These are phyloP conservation scores for Sporobolomyces roseus DNA, from an alignment of 768 basidiomycete genomes.

Conservation along the genomic window DNA sequence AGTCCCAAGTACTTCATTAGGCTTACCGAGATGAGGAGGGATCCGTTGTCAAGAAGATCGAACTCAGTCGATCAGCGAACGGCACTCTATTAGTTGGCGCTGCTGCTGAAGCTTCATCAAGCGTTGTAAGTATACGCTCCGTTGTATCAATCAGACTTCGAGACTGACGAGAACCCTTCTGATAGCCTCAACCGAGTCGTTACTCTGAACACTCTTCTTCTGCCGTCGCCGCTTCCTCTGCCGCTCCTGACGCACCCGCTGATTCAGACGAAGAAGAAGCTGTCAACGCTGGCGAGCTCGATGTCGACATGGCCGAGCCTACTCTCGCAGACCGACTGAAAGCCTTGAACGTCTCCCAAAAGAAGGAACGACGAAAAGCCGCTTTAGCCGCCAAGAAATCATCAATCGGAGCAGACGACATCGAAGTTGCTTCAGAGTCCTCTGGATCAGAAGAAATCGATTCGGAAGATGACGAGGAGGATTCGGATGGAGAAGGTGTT, in stretches of 20 bases:
- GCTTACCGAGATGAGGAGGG: conserved; percentile 31
- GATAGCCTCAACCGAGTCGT: conserved; percentile 32
- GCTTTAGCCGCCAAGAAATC: conserved; percentile 2
- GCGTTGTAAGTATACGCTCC: conserved; percentile 15
- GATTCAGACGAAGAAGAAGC: conserved; percentile 55
- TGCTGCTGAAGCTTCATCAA: conserved; percentile 1
- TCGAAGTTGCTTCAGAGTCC: conserved; percentile 47
- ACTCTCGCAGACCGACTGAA: conserved; percentile 86
- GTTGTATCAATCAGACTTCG: neutral
- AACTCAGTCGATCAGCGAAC: conserved; percentile 20
- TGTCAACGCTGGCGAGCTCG: conserved; percentile 63
- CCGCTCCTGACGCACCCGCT: conserved; percentile 55
- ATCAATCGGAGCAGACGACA: conserved; percentile 38
- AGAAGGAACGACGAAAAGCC: conserved; percentile 33
- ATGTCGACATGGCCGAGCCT: conserved; percentile 81
- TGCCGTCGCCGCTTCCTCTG: conserved; percentile 52
- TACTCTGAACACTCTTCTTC: conserved; percentile 32
- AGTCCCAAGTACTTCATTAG: neutral
- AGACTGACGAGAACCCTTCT: neutral
- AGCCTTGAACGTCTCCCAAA: conserved; percentile 58
- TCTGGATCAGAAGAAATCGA: conserved; percentile 17
- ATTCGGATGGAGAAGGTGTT: conserved; percentile 17
- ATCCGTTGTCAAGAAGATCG: conserved; percentile 20
- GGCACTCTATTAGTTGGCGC: conserved; percentile 21
- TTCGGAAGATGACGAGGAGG: conserved; percentile 40